Percentiles rank a stretch among this genome's conserved stretches.
Evolutionary conservation across 306 rosid genomes (phyloP).

Genomic region (Alnus rubra): DNA sequence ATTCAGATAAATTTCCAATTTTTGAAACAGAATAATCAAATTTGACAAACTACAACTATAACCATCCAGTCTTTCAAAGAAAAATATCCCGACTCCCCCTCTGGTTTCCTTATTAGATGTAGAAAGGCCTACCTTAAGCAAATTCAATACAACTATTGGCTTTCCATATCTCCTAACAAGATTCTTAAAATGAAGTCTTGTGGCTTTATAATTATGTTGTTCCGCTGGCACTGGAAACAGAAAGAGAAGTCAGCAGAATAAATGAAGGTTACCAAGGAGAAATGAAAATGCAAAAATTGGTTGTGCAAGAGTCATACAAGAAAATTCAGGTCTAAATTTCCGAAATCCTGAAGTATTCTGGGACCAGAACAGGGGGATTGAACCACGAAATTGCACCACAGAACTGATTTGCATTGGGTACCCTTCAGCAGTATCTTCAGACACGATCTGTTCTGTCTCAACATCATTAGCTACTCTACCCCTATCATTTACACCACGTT

Average conservation of each 20-base stretch:
- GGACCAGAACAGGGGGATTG: conserved; percentile 97
- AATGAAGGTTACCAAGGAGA: conserved; percentile 6
- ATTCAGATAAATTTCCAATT: background rate
- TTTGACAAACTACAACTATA: background rate
- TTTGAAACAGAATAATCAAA: background rate
- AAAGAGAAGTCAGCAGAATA: conserved; percentile 29
- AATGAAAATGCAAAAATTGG: conserved; percentile 18
- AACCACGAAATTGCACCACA: conserved; percentile 85
- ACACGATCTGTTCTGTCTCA: conserved; percentile 92
- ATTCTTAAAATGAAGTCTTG: conserved; percentile 88
- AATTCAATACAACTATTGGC: conserved; percentile 84
- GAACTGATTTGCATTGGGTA: conserved; percentile 78
- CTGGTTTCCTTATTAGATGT: conserved; percentile 4
- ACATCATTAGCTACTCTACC: conserved; percentile 99
- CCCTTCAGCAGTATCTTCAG: conserved; percentile 58
- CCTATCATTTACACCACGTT: conserved; percentile 90
- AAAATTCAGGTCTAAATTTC: conserved; percentile 76
- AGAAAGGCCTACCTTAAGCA: conserved; percentile 72
- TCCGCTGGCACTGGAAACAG: conserved; percentile 57
- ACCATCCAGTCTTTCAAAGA: background rate
- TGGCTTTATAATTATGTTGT: conserved; percentile 69
- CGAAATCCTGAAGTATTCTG: conserved; percentile 81
- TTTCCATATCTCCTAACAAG: conserved; percentile 85
- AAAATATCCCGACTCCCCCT: background rate
- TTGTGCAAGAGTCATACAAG: conserved; percentile 48